Percentiles rank a stretch among this genome's conserved stretches.
phyloP scores from a whole-genome alignment of 2,329 filamentous ascomycete species.

The Cryphonectria naterciae region DNA sequence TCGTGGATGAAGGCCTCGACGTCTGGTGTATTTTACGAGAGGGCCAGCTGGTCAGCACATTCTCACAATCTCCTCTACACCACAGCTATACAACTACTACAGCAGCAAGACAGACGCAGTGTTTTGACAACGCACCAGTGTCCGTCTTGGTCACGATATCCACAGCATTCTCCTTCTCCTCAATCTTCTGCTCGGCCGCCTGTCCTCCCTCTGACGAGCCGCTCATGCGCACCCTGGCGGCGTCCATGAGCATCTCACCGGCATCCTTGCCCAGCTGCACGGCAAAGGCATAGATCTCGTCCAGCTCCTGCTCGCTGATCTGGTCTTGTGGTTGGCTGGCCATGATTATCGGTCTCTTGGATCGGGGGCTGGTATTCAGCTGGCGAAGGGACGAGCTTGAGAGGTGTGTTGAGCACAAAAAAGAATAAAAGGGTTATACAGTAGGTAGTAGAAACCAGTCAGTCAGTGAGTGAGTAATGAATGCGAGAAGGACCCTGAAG shows the following conservation, averaged over 20 bases:
- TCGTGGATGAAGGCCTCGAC: conserved; percentile 72
- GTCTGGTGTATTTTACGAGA: conserved; percentile 49
- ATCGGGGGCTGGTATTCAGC: neutral
- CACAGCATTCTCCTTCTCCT: conserved; percentile 75
- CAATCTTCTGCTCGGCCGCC: conserved; percentile 41
- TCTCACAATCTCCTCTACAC: neutral
- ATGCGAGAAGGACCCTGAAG: neutral
- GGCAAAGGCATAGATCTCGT: conserved; percentile 71
- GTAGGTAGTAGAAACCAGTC: neutral
- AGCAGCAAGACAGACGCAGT: neutral
- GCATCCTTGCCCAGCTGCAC: conserved; percentile 72
- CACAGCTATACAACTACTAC: neutral
- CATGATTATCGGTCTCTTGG: neutral
- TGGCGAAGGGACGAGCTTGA: too few species aligned
- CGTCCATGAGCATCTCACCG: conserved; percentile 67
- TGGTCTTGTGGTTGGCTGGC: neutral
- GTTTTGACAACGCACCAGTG: conserved; percentile 54
- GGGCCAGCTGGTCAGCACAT: conserved; percentile 4
- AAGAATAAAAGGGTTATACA: too few species aligned
- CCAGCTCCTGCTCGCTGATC: conserved; percentile 51
- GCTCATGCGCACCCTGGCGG: conserved; percentile 59
- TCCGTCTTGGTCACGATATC: conserved; percentile 80
- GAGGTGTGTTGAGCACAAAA: too few species aligned
- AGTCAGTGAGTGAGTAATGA: neutral
- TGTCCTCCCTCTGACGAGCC: conserved; percentile 35